Evolutionary conservation across 768 basidiomycete species (phyloP).

Genomic region (Boletus eberwhitei): DNA sequence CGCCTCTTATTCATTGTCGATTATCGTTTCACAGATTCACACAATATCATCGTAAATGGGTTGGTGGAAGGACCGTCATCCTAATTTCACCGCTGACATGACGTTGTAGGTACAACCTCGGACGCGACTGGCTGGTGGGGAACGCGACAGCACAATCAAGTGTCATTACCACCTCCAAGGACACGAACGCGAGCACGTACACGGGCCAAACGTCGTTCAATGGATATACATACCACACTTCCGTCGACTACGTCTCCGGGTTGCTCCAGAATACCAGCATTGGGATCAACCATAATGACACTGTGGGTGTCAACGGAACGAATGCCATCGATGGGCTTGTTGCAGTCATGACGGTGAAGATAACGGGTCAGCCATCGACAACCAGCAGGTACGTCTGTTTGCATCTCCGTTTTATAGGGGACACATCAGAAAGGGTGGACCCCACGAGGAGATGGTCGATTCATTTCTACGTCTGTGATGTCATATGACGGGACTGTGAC

Average conservation of each 20-base stretch:
- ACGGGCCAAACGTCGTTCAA: conserved; percentile 59
- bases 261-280: conserved; percentile 64
- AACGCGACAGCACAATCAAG: conserved; percentile 60
- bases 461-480: neutral
- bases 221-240: conserved; percentile 72
- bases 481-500: neutral
- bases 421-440: neutral
- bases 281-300: conserved; percentile 65
- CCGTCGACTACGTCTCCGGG: conserved; percentile 66
- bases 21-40: conserved; percentile 38
- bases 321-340: conserved; percentile 81
- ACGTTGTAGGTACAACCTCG: conserved; percentile 62
- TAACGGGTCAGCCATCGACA: conserved; percentile 40
- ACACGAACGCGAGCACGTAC: conserved; percentile 53
- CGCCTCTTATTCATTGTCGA: neutral
- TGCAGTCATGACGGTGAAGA: conserved; percentile 70
- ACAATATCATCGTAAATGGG: conserved; percentile 75
- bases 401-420: neutral
- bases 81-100: neutral
- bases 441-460: neutral
- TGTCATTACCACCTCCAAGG: conserved; percentile 21
- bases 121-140: conserved; percentile 82
- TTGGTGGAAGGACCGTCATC: conserved; percentile 26
- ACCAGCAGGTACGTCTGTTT: conserved; percentile 21
- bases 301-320: conserved; percentile 48